phyloP scores from a whole-genome alignment of 2,329 filamentous ascomycete genomes.

The Alternaria brassicae region DNA sequence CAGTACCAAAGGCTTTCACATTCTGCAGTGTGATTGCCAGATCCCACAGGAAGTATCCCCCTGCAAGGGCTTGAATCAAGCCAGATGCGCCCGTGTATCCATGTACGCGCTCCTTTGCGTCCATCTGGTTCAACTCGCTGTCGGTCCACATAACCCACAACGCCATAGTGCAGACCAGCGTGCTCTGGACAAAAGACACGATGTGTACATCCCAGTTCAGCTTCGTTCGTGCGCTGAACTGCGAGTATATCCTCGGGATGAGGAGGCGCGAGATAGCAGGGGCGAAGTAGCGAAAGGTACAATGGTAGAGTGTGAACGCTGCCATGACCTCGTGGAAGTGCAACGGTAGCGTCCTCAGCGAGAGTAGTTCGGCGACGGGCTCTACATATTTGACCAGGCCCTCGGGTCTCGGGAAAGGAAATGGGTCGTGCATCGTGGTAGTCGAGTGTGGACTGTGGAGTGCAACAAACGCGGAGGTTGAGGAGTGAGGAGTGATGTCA shows the following conservation, averaged over 20 bases:
- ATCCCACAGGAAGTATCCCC: slow-evolving; percentile 88
- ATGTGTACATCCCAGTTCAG: slow-evolving; percentile 88
- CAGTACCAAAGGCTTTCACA: slow-evolving; percentile 75
- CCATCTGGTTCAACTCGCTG: slow-evolving; percentile 70
- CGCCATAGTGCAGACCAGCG: slow-evolving; percentile 74
- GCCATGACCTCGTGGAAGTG: slow-evolving; percentile 79
- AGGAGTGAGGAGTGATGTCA: slow-evolving; percentile 12
- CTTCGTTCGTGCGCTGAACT: slow-evolving; percentile 67
- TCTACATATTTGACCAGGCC: slow-evolving; percentile 63
- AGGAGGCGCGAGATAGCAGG: slow-evolving; percentile 69
- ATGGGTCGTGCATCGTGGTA: slow-evolving; percentile 73
- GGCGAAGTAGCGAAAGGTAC: slow-evolving; percentile 71
- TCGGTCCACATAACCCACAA: slow-evolving; percentile 74
- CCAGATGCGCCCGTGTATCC: slow-evolving; percentile 76
- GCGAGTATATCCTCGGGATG: slow-evolving; percentile 69
- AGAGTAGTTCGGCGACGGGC: slow-evolving; percentile 68
- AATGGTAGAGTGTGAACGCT: slow-evolving; percentile 71
- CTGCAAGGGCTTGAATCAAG: slow-evolving; percentile 77
- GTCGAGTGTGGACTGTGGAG: slow-evolving; percentile 10
- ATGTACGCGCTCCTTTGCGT: slow-evolving; percentile 73
- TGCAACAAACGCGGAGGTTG: slow-evolving; percentile 15
- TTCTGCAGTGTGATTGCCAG: slow-evolving; percentile 72
- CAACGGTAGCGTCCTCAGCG: slow-evolving; percentile 71
- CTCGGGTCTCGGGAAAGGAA: slow-evolving; percentile 67
- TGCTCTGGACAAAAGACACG: slow-evolving; percentile 80